Evolutionary conservation across 768 basidiomycete genomes (phyloP).

Genomic region (Russula olivacea): DNA sequence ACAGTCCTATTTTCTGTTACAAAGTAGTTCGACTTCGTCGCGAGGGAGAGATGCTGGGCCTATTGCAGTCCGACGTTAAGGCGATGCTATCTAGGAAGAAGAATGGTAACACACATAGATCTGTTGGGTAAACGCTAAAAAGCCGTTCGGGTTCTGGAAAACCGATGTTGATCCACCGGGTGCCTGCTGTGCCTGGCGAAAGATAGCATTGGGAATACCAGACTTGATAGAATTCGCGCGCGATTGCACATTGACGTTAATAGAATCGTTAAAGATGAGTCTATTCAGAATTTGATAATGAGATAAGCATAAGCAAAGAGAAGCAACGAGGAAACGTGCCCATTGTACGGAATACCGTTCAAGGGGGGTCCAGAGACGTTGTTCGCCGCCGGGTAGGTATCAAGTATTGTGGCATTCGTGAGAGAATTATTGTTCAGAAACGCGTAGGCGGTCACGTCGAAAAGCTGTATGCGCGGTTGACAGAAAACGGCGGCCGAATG

Average conservation of each 20-base stretch:
- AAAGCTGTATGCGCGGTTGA: constrained; percentile 42
- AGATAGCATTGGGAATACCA: constrained; percentile 56
- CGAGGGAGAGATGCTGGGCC: constrained; percentile 54
- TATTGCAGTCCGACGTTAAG: constrained; percentile 24
- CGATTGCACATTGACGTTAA: constrained; percentile 45
- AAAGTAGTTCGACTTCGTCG: constrained; percentile 58
- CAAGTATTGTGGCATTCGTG: constrained; percentile 33
- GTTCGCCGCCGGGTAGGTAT: constrained; percentile 36
- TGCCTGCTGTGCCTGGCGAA: constrained; percentile 42
- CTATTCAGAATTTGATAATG: constrained; percentile 5
- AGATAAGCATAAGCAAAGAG: neutral
- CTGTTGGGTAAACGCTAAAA: constrained; percentile 44
- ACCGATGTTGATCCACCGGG: constrained; percentile 39
- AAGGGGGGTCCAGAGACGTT: constrained; percentile 47
- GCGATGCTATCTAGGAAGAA: neutral
- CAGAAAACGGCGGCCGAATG: constrained; percentile 48
- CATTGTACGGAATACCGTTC: constrained; percentile 51
- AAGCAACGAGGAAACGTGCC: constrained; percentile 34
- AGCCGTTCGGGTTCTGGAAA: constrained; percentile 46
- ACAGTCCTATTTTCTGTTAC: constrained; percentile 37
- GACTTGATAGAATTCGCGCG: constrained; percentile 45
- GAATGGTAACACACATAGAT: constrained; percentile 42
- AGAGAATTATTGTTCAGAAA: constrained; percentile 42
- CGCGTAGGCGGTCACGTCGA: constrained; percentile 40
- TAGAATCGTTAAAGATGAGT: constrained; percentile 20